A percentile compares a stretch with the other conserved stretches of the same genome.
Evolutionary conservation across 208 protist species (phyloP).

Genomic region (Acanthamoeba castellanii): DNA sequence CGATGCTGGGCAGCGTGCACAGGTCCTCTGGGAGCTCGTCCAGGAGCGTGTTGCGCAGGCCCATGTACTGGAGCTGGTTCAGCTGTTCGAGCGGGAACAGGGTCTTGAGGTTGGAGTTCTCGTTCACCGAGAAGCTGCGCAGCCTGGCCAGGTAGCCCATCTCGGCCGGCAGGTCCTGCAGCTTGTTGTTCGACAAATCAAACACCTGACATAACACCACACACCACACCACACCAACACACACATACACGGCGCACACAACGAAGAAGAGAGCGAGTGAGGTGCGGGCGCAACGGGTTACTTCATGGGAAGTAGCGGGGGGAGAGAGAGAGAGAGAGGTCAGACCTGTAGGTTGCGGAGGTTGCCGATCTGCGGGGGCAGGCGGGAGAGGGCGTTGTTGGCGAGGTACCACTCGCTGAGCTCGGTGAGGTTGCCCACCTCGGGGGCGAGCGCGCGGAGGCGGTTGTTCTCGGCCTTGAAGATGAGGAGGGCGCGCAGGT

Average conservation of each 20-base stretch:
- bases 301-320: no score
- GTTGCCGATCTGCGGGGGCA: slow-evolving; percentile 73
- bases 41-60: slow-evolving; percentile 82
- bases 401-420: slow-evolving; percentile 67
- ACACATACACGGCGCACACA: background rate
- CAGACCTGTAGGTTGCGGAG: slow-evolving; percentile 35
- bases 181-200: slow-evolving; percentile 81
- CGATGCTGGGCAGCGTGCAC: slow-evolving; percentile 71
- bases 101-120: slow-evolving; percentile 82
- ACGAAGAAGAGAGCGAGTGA: background rate
- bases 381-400: slow-evolving; percentile 66
- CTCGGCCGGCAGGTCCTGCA: slow-evolving; percentile 80
- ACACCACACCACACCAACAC: background rate
- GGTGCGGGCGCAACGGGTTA: background rate
- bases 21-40: slow-evolving; percentile 79
- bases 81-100: slow-evolving; percentile 80
- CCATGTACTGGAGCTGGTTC: slow-evolving; percentile 76
- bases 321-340: background rate
- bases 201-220: slow-evolving; percentile 32
- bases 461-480: slow-evolving; percentile 82
- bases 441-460: slow-evolving; percentile 76
- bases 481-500: slow-evolving; percentile 75
- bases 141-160: slow-evolving; percentile 77
- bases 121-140: slow-evolving; percentile 79
- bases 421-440: slow-evolving; percentile 73